Conservation (phyloP, 352 stramenopile genomes). For the Globisporangium emineosum region DNA sequence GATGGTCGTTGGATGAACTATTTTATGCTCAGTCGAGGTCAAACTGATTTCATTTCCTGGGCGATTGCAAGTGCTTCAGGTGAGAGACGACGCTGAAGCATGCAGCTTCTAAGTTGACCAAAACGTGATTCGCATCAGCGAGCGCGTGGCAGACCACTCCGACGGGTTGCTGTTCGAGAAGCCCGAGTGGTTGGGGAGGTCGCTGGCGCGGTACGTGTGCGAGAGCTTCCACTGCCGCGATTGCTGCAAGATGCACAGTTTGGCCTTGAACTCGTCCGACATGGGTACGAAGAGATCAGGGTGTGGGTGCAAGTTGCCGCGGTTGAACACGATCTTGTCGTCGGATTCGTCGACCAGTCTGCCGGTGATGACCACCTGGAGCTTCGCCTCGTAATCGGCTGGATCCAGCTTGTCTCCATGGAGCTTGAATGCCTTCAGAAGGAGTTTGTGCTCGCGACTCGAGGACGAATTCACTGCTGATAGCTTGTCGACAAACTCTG, state of each 20-base stretch:
- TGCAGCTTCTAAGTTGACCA: background rate
- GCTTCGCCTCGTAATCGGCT: conserved; percentile 43
- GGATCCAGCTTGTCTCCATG: conserved; percentile 22
- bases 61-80: background rate
- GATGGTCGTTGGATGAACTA: too few relatives aligned
- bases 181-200: conserved; percentile 33
- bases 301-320: conserved; percentile 53
- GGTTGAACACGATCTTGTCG: conserved; percentile 48
- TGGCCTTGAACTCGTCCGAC: conserved; percentile 30
- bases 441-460: conserved; percentile 39
- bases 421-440: conserved; percentile 44
- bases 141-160: background rate
- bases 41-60: too few relatives aligned
- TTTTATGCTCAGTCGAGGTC: too few relatives aligned
- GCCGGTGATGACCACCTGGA: conserved; percentile 44
- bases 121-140: background rate
- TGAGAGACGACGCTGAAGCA: too few relatives aligned
- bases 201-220: conserved; percentile 42
- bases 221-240: conserved; percentile 31
- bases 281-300: conserved; percentile 37
- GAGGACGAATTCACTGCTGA: conserved; percentile 19
- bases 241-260: conserved; percentile 27
- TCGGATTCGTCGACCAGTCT: conserved; percentile 15
- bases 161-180: conserved; percentile 49
- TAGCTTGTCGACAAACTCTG: conserved; percentile 29